Conservation (phyloP, 192 early-diverging fungal genomes). For the Umbelopsis vinacea region DNA sequence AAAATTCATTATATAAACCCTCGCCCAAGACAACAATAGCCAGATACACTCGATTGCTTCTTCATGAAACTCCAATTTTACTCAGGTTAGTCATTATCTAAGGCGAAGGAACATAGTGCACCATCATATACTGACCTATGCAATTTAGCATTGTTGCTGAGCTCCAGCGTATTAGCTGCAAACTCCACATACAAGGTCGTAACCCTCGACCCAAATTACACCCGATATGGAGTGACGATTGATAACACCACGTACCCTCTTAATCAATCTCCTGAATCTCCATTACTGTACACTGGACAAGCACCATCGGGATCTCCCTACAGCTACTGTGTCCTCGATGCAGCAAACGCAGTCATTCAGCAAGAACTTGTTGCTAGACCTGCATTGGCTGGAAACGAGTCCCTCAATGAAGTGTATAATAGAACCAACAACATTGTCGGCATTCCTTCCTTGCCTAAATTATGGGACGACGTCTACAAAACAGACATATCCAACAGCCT, state of each 20-base stretch:
- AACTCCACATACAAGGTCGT: not conserved
- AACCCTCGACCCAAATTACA: not conserved
- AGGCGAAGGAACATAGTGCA: not conserved
- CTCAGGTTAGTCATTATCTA: not conserved
- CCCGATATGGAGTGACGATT: not conserved
- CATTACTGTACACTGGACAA: not conserved
- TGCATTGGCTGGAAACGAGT: not conserved
- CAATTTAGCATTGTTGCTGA: not conserved
- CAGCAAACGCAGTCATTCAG: not conserved
- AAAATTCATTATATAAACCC: too few relatives aligned
- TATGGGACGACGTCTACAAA: not conserved
- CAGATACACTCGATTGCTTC: too few relatives aligned
- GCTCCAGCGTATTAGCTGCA: not conserved
- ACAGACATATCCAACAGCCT: not conserved
- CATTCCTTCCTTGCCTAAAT: not conserved
- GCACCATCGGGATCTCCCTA: not conserved
- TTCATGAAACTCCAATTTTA: too few relatives aligned
- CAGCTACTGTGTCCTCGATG: not conserved
- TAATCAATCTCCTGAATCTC: not conserved
- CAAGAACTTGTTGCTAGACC: not conserved
- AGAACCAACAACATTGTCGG: not conserved
- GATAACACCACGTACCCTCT: not conserved
- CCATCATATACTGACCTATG: too few relatives aligned
- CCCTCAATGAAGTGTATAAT: not conserved
- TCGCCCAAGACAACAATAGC: too few relatives aligned